phyloP scores from a whole-genome alignment of 345 rosid species.

The Diplotaxis tenuifolia region DNA sequence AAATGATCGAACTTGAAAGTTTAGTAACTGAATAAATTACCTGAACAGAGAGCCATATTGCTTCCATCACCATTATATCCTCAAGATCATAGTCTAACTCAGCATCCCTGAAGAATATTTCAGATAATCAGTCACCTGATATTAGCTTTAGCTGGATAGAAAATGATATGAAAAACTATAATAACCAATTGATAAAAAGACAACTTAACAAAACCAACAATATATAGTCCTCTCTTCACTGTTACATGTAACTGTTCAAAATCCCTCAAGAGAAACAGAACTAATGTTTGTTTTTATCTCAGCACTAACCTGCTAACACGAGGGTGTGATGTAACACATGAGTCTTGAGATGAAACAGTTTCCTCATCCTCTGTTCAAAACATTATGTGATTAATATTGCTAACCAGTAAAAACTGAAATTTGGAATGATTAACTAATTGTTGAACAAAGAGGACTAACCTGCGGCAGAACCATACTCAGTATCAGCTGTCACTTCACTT shows the following conservation, averaged over 20 bases:
- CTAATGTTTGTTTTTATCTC: not conserved
- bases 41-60: conserved; percentile 93
- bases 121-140: not conserved
- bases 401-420: not conserved
- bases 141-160: not conserved
- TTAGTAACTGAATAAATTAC: conserved; percentile 29
- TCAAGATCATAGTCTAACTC: conserved; percentile 84
- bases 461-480: conserved; percentile 47
- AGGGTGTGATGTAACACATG: conserved; percentile 36
- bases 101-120: conserved; percentile 53
- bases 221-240: not conserved
- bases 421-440: not conserved
- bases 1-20: not conserved
- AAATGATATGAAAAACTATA: not conserved
- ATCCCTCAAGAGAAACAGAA: not conserved
- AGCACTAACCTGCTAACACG: conserved; percentile 53
- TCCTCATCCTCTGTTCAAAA: conserved; percentile 49
- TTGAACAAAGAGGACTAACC: conserved; percentile 38
- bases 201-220: not conserved
- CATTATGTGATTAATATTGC: conserved; percentile 45
- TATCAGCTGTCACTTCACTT: conserved; percentile 43
- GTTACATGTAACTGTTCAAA: not conserved
- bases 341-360: conserved; percentile 44
- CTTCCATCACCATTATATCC: conserved; percentile 92
- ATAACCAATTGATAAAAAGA: not conserved